A percentile compares a stretch with the other conserved stretches of the same genome.
Evolutionary conservation across 2,329 filamentous ascomycete species (phyloP).

Genomic region (Aspergillus sp.): DNA sequence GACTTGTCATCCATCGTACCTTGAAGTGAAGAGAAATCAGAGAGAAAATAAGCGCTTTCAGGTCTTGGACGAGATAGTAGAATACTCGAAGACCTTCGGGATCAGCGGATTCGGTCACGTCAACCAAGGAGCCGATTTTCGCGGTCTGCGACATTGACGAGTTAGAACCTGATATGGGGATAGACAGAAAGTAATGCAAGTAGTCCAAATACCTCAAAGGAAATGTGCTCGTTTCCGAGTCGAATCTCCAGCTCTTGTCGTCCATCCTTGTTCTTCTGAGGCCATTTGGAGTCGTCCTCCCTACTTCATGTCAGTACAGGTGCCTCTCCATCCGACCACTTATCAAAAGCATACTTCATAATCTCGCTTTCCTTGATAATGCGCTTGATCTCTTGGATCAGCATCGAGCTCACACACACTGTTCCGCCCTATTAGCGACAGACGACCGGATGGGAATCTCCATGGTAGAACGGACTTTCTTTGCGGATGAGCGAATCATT

Average conservation of each 20-base stretch:
- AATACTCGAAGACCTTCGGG: constrained; percentile 95
- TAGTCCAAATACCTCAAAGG: constrained; percentile 71
- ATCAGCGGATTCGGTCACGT: constrained; percentile 93
- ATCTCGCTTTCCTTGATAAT: constrained; percentile 98
- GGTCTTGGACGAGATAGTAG: constrained; percentile 96
- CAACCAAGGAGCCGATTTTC: constrained; percentile 94
- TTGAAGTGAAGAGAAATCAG: constrained; percentile 97
- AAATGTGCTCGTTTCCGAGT: constrained; percentile 92
- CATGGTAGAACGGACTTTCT: constrained; percentile 71
- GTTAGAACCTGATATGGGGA: neutral
- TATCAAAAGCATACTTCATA: constrained; percentile 66
- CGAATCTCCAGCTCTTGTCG: constrained; percentile 95
- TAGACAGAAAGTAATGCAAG: neutral
- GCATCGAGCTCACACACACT: constrained; percentile 94
- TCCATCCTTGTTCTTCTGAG: constrained; percentile 98
- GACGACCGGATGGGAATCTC: neutral
- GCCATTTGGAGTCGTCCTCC: constrained; percentile 98
- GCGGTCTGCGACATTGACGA: constrained; percentile 66
- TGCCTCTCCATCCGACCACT: neutral
- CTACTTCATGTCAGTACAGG: constrained; percentile 44
- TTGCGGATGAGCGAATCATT: constrained; percentile 98
- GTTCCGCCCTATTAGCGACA: constrained; percentile 19
- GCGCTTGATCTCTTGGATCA: constrained; percentile 92
- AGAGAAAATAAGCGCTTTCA: constrained; percentile 95
- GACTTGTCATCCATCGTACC: constrained; percentile 42